Percentiles rank a stretch among this genome's conserved stretches.
Conservation (phyloP, 1,139 yeast genomes). For the Scheffersomyces titani region DNA sequence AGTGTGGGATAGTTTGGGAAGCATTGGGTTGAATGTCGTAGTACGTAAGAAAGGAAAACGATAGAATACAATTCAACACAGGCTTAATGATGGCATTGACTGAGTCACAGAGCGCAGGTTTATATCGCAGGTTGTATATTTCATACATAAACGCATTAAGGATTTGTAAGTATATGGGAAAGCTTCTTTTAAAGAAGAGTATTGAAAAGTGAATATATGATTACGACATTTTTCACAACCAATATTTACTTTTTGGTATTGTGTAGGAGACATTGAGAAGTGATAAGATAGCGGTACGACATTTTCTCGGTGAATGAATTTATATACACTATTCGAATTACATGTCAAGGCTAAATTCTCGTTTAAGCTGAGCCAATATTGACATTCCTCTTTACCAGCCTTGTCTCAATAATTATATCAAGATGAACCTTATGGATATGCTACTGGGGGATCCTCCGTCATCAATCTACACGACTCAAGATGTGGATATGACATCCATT, state of each 20-base stretch:
- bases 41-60: conserved; percentile 35
- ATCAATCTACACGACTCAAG: conserved; percentile 7
- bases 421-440: conserved; percentile 43
- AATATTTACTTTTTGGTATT: neutral
- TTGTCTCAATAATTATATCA: neutral
- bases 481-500: conserved; percentile 3
- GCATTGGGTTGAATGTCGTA: conserved; percentile 44
- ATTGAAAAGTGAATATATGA: neutral
- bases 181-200: too few species aligned
- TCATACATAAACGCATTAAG: neutral
- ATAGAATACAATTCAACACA: conserved; percentile 4
- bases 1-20: conserved; percentile 69
- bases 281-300: neutral
- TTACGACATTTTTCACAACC: neutral
- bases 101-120: neutral
- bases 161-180: too few species aligned
- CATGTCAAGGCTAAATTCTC: neutral
- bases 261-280: neutral
- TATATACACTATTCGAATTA: neutral
- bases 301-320: too few species aligned
- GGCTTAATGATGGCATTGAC: neutral
- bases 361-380: neutral
- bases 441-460: conserved; percentile 17
- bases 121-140: neutral
- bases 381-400: neutral